phyloP scores from a whole-genome alignment of 805 yeast genomes.

The Clavispora asparagi region DNA sequence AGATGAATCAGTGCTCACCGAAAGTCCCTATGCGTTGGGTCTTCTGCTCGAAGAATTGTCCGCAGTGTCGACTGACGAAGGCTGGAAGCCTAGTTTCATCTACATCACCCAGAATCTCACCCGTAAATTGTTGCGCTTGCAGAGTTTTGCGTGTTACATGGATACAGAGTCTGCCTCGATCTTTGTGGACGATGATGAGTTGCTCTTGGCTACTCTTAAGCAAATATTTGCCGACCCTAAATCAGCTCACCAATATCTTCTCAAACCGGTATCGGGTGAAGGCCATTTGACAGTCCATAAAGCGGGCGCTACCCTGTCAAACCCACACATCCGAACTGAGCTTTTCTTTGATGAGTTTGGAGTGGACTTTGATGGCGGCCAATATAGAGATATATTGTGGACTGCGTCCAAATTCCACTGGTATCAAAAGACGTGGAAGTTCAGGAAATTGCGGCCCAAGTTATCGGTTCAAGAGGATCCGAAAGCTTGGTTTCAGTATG shows the following conservation, averaged over 20 bases:
- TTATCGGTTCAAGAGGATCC: constrained; percentile 57
- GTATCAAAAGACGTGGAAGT: constrained; percentile 70
- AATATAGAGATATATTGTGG: constrained; percentile 76
- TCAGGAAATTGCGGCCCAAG: constrained; percentile 65
- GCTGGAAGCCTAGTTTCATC: constrained; percentile 83
- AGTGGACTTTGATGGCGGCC: constrained; percentile 77
- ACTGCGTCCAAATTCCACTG: constrained; percentile 79
- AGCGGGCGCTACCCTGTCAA: constrained; percentile 59
- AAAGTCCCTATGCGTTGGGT: constrained; percentile 76
- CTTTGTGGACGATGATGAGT: constrained; percentile 42
- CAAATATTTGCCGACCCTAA: constrained; percentile 31
- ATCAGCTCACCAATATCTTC: constrained; percentile 45
- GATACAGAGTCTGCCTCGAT: constrained; percentile 59
- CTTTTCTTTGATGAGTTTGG: constrained; percentile 85
- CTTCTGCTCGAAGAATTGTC: constrained; percentile 79
- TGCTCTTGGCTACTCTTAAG: constrained; percentile 45
- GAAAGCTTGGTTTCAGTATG: constrained; percentile 73
- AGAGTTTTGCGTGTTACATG: constrained; percentile 77
- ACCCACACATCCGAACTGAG: constrained; percentile 69
- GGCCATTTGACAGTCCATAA: constrained; percentile 83
- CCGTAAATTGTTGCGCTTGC: constrained; percentile 70
- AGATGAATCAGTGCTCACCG: constrained; percentile 67
- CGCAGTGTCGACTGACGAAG: constrained; percentile 81
- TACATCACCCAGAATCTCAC: constrained; percentile 63
- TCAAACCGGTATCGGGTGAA: constrained; percentile 84